Evolutionary conservation across 192 early-diverging fungal species (phyloP), one percentile per base, ranked within the genome.

Genomic region (Cetraspora pellucida): DNA sequence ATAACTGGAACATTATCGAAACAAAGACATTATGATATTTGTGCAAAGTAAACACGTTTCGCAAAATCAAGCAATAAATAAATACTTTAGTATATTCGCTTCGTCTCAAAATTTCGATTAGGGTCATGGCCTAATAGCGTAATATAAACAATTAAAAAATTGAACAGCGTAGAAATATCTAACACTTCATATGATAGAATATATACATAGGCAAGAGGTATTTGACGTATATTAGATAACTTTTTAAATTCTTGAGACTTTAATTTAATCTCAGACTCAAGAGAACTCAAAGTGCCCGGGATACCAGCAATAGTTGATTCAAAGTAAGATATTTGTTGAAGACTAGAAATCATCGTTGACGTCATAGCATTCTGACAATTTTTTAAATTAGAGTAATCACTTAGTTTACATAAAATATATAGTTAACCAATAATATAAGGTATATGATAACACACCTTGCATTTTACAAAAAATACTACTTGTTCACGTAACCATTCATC

Each of bases 61-160:
- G 31, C 14, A 5, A 61, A 25, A 7, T 23, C 19, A 28, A 61
- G 13, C 17, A 61, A 28, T 61, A 61, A 28, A 19, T 71, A 71
- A 69, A 72, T 78, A 83, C 82, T 19, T 77, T 82, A 37, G 80
- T 71, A 59, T 85, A 88, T 73, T 86, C 87, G n/a, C 82, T 83
- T 23, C 87, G 61, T 63, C 87, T 82, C 17, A 88, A 84, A 59
- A 86, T 81, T 43, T 88, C 87, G 30, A 86, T 82, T 9, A 88
- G 65, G 16, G 81, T 68, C 13, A 77, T 78, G 21, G 81, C 82
- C 82, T 83, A 19, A 60, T 23, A 49, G 47, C 27, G 7, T 37
- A 37, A 37, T 37, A 37, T 37, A 37, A 37, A 37, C 7, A 37
- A 37, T 37, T 37, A 37, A 37, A 37, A 37, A 0, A 37, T 37